These are phyloP conservation scores for Dendryphion nanum DNA, from an alignment of 2,329 filamentous ascomycete genomes.

Conservation along the genomic window DNA sequence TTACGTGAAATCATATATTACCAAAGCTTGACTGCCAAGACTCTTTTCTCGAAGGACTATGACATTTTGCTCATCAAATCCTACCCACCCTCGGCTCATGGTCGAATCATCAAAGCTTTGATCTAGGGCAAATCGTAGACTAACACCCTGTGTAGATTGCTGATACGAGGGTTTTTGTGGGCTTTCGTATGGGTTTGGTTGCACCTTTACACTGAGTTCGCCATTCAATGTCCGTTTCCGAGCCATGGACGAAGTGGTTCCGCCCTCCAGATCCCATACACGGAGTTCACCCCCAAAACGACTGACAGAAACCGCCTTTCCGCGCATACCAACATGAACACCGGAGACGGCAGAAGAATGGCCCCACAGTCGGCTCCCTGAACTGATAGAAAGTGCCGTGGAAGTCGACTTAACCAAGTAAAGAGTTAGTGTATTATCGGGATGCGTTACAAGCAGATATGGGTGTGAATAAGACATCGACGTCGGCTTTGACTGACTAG, in stretches of 20 bases:
- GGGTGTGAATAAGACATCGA: slow-evolving; percentile 66
- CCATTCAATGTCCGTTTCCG: slow-evolving; percentile 43
- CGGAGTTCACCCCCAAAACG: slow-evolving; percentile 66
- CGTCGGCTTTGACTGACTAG: slow-evolving; percentile 41
- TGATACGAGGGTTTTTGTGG: slow-evolving; percentile 16
- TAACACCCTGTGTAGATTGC: slow-evolving; percentile 24
- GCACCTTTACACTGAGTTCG: slow-evolving; percentile 56
- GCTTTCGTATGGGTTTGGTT: slow-evolving; percentile 28
- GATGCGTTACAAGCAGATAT: slow-evolving; percentile 78
- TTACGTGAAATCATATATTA: slow-evolving; percentile 85
- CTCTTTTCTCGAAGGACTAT: slow-evolving; percentile 74
- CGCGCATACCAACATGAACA: slow-evolving; percentile 78
- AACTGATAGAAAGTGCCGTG: slow-evolving; percentile 64
- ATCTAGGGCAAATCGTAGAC: slow-evolving; percentile 35
- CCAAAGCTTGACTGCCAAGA: slow-evolving; percentile 67
- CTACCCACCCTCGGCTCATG: slow-evolving; percentile 64
- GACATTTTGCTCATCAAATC: slow-evolving; percentile 91
- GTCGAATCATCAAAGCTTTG: slow-evolving; percentile 40
- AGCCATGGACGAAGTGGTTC: slow-evolving; percentile 49
- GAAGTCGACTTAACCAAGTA: slow-evolving; percentile 76
- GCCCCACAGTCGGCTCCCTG: slow-evolving; percentile 79
- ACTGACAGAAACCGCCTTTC: slow-evolving; percentile 89
- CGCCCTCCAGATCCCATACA: slow-evolving; percentile 85
- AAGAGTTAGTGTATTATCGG: slow-evolving; percentile 83
- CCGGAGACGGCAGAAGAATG: slow-evolving; percentile 88